A percentile compares a stretch with the other conserved stretches of the same genome.
phyloP scores from a whole-genome alignment of 345 rosid genomes.

The Nephelium lappaceum region DNA sequence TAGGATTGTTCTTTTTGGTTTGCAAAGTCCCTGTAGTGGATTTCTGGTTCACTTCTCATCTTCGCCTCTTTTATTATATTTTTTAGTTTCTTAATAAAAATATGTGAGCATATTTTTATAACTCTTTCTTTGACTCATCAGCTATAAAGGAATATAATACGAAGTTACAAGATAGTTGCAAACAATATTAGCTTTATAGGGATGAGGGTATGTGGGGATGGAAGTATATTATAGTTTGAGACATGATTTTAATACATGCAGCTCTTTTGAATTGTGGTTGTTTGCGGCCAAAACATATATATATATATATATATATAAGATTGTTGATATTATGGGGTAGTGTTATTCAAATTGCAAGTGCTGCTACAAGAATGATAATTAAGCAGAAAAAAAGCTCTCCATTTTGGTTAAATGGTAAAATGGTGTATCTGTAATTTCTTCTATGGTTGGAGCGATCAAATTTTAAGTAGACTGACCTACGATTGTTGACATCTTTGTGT shows the following conservation, averaged over 20 bases:
- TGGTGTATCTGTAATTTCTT: not conserved
- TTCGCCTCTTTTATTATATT: not conserved
- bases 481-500: not conserved
- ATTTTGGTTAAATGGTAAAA: not conserved
- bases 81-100: no score
- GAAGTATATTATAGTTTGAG: not conserved
- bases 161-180: not conserved
- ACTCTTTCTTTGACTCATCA: not conserved
- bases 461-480: not conserved
- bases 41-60: not conserved
- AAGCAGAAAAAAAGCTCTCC: not conserved
- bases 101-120: no score
- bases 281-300: not conserved
- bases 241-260: not conserved
- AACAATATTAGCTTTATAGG: not conserved
- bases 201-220: not conserved
- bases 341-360: not conserved
- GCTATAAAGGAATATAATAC: not conserved
- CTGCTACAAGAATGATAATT: not conserved
- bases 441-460: no score
- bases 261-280: not conserved
- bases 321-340: not conserved
- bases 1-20: not conserved
- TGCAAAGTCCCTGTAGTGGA: not conserved
- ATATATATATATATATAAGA: not conserved